A percentile compares a stretch with the other conserved stretches of the same genome.
phyloP scores from a whole-genome alignment of 2,329 filamentous ascomycete genomes.

The Aspergillus eucalypticola region DNA sequence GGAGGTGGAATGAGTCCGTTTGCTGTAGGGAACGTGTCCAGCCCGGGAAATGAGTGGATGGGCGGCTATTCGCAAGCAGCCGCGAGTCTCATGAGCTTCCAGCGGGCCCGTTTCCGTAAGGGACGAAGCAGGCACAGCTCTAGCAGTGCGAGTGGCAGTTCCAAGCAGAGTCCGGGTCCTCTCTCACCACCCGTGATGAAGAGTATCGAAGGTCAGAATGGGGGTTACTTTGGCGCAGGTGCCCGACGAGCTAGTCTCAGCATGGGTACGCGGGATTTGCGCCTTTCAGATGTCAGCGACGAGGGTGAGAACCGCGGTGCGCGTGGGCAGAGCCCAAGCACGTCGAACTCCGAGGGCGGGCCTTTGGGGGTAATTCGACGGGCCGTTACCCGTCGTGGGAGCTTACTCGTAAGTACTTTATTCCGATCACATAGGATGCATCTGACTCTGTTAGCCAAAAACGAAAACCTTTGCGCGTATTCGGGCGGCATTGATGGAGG shows the following conservation, averaged over 20 bases:
- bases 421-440: background rate
- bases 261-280: constrained; percentile 83
- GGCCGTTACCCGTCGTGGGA: constrained; percentile 81
- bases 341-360: constrained; percentile 49
- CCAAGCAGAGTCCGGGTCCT: constrained; percentile 67
- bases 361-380: constrained; percentile 77
- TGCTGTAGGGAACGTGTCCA: constrained; percentile 50
- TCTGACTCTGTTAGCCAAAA: constrained; percentile 67
- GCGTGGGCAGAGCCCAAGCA: constrained; percentile 38
- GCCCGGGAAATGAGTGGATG: constrained; percentile 63
- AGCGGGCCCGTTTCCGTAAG: constrained; percentile 59
- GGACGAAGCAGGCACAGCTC: constrained; percentile 65
- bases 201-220: constrained; percentile 54
- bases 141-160: constrained; percentile 70
- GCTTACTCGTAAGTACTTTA: constrained; percentile 69
- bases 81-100: constrained; percentile 78
- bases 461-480: constrained; percentile 95
- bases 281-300: constrained; percentile 77
- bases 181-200: constrained; percentile 71
- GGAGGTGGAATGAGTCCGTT: constrained; percentile 48
- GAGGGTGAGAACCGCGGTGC: constrained; percentile 62
- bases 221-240: constrained; percentile 57
- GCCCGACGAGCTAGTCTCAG: constrained; percentile 84
- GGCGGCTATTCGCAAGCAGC: constrained; percentile 66
- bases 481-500: constrained; percentile 83